Conservation (phyloP, 1,139 yeast species). For the Suhomyces coccinellae region DNA sequence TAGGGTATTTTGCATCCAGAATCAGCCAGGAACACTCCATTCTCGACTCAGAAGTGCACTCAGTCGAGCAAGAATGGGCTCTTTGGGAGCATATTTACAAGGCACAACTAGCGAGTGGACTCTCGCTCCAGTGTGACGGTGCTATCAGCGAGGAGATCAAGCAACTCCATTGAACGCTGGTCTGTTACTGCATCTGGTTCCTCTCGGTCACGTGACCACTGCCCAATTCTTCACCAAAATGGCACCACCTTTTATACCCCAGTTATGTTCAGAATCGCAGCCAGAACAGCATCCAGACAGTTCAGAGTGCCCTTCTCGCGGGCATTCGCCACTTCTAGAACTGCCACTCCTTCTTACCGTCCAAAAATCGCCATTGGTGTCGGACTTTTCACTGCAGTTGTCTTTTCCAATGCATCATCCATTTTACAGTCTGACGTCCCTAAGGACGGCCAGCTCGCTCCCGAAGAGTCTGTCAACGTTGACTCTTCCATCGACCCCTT, state of each 20-base stretch:
- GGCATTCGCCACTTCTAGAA: conserved; percentile 1
- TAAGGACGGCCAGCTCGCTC: conserved; percentile 1
- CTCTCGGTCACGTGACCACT: not conserved
- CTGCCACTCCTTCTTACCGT: not conserved
- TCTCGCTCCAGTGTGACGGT: conserved; percentile 36
- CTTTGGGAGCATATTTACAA: conserved; percentile 39
- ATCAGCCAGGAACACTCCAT: conserved; percentile 26
- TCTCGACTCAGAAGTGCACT: conserved; percentile 24
- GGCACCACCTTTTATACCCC: not conserved
- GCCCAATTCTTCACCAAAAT: not conserved
- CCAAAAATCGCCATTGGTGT: not conserved
- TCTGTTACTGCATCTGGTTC: too few species aligned
- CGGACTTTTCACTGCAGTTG: not conserved
- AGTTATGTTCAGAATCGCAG: conserved; percentile 12
- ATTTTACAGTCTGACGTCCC: conserved; percentile 4
- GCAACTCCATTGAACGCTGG: not conserved
- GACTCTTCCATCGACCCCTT: conserved; percentile 55
- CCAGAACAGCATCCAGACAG: conserved; percentile 3
- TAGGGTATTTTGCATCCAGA: conserved; percentile 47
- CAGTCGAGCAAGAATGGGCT: conserved; percentile 33
- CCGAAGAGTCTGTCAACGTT: conserved; percentile 34
- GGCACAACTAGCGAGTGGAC: conserved; percentile 58
- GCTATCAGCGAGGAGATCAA: conserved; percentile 27
- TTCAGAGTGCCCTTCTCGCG: not conserved
- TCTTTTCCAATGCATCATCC: not conserved